phyloP scores from a whole-genome alignment of 139 green algal genomes.

The Micractinium conductrix region DNA sequence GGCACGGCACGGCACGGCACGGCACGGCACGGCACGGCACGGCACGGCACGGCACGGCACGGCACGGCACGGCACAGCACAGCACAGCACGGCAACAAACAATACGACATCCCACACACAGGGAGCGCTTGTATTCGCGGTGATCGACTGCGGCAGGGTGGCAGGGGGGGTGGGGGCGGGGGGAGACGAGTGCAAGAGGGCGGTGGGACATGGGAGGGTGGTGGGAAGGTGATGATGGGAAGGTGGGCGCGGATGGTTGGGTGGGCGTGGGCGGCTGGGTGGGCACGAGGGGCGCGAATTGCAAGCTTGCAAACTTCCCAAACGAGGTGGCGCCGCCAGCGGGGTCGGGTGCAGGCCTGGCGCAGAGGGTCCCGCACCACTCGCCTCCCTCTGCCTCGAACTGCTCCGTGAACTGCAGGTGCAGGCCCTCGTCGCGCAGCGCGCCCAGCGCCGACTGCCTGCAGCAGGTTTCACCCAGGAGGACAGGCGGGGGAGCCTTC shows the following conservation, averaged over 20 bases:
- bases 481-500: not conserved
- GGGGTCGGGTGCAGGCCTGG: not conserved
- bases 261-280: too few species aligned
- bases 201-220: too few species aligned
- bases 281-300: too few species aligned
- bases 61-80: too few species aligned
- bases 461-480: not conserved
- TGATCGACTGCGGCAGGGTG: slow-evolving; percentile 12
- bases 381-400: slow-evolving; percentile 21
- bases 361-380: not conserved
- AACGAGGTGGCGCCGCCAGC: not conserved
- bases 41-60: too few species aligned
- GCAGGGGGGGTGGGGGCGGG: not conserved
- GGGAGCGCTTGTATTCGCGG: slow-evolving; percentile 29
- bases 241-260: too few species aligned
- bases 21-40: too few species aligned
- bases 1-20: too few species aligned
- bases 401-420: slow-evolving; percentile 22
- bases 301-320: too few species aligned
- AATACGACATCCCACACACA: slow-evolving; percentile 15
- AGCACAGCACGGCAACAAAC: too few species aligned
- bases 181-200: too few species aligned
- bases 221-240: too few species aligned
- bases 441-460: slow-evolving; percentile 5
- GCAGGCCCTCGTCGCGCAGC: slow-evolving; percentile 5